Evolutionary conservation across 148 eudicot genomes (phyloP), one percentile per base, ranked within the genome.

Genomic region (Euryodendron excelsum): DNA sequence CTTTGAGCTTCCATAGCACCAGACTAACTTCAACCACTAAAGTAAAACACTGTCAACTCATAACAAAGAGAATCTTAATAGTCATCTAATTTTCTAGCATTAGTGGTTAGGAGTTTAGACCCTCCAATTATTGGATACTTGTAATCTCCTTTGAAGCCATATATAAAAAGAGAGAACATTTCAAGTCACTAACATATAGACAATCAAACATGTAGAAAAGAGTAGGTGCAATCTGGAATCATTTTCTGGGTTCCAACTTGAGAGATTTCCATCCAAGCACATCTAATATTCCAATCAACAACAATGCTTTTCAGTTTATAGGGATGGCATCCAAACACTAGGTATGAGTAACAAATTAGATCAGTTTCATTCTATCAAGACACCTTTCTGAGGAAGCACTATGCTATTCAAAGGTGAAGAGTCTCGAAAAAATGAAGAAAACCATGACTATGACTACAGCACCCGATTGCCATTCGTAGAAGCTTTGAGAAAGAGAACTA

Each of bases 1-100:
- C 71, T 44, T 67, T 8, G 14, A 23, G 72, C 37, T 66, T 66
- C 25, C 28, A 68, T 18, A 39, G 4, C 72, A 48, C 20, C 23
- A 48, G 73, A 70, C 36, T n/a, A 50, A 72, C 15, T 20, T 72
- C 25, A 71, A 48, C 23, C 59, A 71, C 74, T 50, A 50, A 72
- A 72, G 75, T 44, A 50, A n/a, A n/a, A 72, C 58, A 45, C 7
- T 14, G 7, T 3, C 3, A 18, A 72, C 36, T 10, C 3, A 8
- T 5, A 2, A 14, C 15, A 23, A 20, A 34, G 25, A 65, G 69
- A 18, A 65, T 65, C n/a, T 31, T 27, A n/a, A 23, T 68, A 21
- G 30, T 10, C 72, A 39, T 52, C 72, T 37, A 44, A 69, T 44
- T 69, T 41, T 41, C 33, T 69, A 23, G 55, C 73, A 45, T 44